A percentile compares a stretch with the other conserved stretches of the same genome.
These are phyloP conservation scores for Plicaturopsis crispa DNA, from an alignment of 768 basidiomycete species.

Conservation along the genomic window DNA sequence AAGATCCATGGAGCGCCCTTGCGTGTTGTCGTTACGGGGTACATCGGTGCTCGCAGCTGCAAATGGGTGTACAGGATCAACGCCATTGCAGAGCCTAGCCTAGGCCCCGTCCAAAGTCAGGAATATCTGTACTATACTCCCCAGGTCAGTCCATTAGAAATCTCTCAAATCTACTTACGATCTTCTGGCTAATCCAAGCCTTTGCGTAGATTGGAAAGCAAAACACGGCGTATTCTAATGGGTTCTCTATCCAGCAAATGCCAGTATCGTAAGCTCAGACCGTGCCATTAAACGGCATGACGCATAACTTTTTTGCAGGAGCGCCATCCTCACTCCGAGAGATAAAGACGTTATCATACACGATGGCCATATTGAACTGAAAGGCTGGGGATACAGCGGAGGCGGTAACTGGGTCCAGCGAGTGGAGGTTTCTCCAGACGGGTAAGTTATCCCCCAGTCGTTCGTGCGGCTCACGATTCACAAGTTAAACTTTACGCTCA, in stretches of 20 bases:
- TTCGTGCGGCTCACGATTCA: neutral
- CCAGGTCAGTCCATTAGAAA: slow-evolving; percentile 34
- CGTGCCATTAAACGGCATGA: neutral
- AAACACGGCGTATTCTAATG: slow-evolving; percentile 42
- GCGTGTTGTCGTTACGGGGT: slow-evolving; percentile 42
- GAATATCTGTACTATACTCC: slow-evolving; percentile 47
- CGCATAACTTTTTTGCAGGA: slow-evolving; percentile 20
- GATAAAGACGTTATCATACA: slow-evolving; percentile 42
- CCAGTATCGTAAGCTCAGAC: slow-evolving; percentile 41
- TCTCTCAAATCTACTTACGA: neutral
- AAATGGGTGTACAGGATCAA: slow-evolving; percentile 51
- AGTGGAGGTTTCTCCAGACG: slow-evolving; percentile 46
- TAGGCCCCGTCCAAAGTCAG: slow-evolving; percentile 44
- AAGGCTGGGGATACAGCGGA: slow-evolving; percentile 37
- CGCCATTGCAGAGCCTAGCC: slow-evolving; percentile 37
- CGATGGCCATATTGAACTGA: slow-evolving; percentile 35
- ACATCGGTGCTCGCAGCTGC: slow-evolving; percentile 45
- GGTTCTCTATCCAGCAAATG: slow-evolving; percentile 52
- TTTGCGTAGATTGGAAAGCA: slow-evolving; percentile 39
- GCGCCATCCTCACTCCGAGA: slow-evolving; percentile 37
- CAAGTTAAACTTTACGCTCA: slow-evolving; percentile 7
- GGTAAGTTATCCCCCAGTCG: too few relatives aligned
- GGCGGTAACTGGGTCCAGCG: slow-evolving; percentile 49
- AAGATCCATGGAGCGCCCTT: slow-evolving; percentile 46
- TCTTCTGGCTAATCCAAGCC: neutral